Evolutionary conservation across 352 stramenopile genomes (phyloP).

Genomic region (Phytophthora rubi): DNA sequence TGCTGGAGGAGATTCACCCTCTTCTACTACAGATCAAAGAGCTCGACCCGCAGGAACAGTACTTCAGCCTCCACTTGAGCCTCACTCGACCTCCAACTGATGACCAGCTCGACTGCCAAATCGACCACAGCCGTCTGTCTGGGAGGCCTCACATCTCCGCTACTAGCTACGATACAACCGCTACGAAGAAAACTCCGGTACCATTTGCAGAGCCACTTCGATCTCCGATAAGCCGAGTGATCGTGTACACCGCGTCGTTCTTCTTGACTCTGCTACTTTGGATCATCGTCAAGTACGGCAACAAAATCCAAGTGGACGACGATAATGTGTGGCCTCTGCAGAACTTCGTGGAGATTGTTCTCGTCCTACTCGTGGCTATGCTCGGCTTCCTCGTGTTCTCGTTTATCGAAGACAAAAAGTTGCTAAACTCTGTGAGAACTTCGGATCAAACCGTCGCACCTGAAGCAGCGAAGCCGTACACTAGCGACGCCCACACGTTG

Average conservation of each 20-base stretch:
- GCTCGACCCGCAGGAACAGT: conserved; percentile 22
- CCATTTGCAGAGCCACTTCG: conserved; percentile 40
- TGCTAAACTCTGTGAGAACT: neutral
- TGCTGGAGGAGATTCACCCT: conserved; percentile 42
- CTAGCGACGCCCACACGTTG: conserved; percentile 17
- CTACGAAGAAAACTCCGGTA: conserved; percentile 3
- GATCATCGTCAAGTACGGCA: conserved; percentile 26
- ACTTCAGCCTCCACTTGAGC: conserved; percentile 28
- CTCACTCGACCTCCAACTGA: conserved; percentile 27
- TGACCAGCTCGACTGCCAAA: conserved; percentile 5
- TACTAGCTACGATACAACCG: neutral
- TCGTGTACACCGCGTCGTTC: conserved; percentile 27
- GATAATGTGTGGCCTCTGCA: conserved; percentile 44
- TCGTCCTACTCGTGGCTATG: conserved; percentile 30
- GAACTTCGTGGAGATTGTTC: conserved; percentile 38
- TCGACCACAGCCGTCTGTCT: conserved; percentile 20
- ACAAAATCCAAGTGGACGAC: conserved; percentile 19
- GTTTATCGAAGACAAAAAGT: conserved; percentile 17
- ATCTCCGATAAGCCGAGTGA: conserved; percentile 13
- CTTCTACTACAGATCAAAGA: conserved; percentile 24
- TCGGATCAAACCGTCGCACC: too few species aligned
- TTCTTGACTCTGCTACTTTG: conserved; percentile 32
- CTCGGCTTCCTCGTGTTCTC: conserved; percentile 23
- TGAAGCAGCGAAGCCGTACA: neutral
- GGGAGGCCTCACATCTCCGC: neutral